Evolutionary conservation across 768 basidiomycete genomes (phyloP), one percentile per base, ranked within the genome.

Genomic region (Suillus tomentosus): DNA sequence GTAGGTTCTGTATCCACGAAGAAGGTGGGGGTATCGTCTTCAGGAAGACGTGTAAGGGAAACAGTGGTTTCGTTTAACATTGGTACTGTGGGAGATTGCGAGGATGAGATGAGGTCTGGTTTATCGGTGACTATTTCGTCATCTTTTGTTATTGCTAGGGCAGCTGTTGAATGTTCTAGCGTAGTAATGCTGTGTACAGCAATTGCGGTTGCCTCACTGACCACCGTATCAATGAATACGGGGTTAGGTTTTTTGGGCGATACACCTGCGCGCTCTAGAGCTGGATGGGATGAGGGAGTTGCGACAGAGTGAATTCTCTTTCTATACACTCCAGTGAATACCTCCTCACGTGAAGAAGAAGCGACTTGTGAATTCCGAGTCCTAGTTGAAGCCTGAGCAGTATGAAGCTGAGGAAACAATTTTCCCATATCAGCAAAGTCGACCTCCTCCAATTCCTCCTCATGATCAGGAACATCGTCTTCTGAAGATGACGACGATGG

Each of bases 361-460:
- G 57, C 15, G 39, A 19, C 24, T 27, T 17, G 15, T 4, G 31
- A 11, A 7, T 3, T 19, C 17, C 5, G 53, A 3, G 13, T 17
- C 22, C 8, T 45, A 17, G 37, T 45, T n/a, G 31, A 51, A 19
- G 64, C 60, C 9, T 69, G 71, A 15, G 68, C 60, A 0, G 67
- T 71, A 27, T 82, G 81, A 15, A 86, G 74, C 63, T 77, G 69
- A 24, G 78, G 78, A 39, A 80, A 73, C 3, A 91, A 61, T 64
- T 77, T 79, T 2, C 75, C 84, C 50, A 88, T 69, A 56, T 91
- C 88, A 17, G 81, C 79, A 67, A 91, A 92, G 69, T 93, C 87
- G 15, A 92, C 79, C 69, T 86, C 86, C 70, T 85, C 82, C 31
- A 88, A 72, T 19, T 75, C 76, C 54, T 82, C 80, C 5, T 71